Conservation (phyloP, 1,139 yeast genomes). For the Yamadazyma diospyri region DNA sequence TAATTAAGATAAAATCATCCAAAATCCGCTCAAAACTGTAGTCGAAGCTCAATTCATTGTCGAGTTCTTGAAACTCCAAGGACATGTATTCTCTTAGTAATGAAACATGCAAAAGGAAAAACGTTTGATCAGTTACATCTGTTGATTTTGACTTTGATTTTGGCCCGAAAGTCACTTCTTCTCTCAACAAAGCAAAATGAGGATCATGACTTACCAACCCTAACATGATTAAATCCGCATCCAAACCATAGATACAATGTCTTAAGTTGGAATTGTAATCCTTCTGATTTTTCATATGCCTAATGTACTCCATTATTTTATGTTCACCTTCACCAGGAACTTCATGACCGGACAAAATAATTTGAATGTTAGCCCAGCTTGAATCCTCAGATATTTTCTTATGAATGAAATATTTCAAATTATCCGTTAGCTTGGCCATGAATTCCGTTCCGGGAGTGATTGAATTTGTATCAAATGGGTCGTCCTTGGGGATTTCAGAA, state of each 20-base stretch:
- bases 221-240: conserved; percentile 95
- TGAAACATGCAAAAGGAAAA: conserved; percentile 78
- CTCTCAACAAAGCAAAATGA: conserved; percentile 90
- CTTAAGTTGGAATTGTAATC: conserved; percentile 80
- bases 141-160: conserved; percentile 32
- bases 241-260: conserved; percentile 96
- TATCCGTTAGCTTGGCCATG: conserved; percentile 84
- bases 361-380: conserved; percentile 83
- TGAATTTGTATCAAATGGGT: conserved; percentile 89
- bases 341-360: conserved; percentile 89
- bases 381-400: conserved; percentile 88
- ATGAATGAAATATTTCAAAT: conserved; percentile 85
- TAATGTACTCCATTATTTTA: conserved; percentile 91
- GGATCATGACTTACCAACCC: conserved; percentile 96
- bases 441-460: conserved; percentile 99
- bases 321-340: conserved; percentile 99
- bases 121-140: conserved; percentile 74
- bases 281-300: conserved; percentile 73
- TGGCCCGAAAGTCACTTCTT: conserved; percentile 90
- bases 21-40: conserved; percentile 85
- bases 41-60: conserved; percentile 59
- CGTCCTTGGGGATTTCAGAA: conserved; percentile 61
- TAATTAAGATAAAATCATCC: conserved; percentile 88
- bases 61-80: conserved; percentile 75
- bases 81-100: conserved; percentile 87